These are phyloP conservation scores for Encephalitozoon cuniculi DNA, from an alignment of 371 early-diverging fungal species.

Conservation along the genomic window DNA sequence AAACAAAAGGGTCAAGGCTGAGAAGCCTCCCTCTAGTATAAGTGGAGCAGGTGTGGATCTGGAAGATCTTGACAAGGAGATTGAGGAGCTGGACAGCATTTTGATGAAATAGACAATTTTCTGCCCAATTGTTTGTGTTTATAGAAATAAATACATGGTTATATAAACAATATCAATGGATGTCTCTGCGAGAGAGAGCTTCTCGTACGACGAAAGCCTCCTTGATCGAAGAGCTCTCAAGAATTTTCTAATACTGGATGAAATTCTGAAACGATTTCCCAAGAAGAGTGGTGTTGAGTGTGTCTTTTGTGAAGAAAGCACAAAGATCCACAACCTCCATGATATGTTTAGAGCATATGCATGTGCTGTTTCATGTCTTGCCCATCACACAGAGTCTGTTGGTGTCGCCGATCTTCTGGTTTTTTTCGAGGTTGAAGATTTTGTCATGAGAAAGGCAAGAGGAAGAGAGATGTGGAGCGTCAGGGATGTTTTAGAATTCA, in stretches of 20 bases:
- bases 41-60: not conserved
- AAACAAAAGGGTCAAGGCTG: not conserved
- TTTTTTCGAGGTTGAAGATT: constrained; percentile 16
- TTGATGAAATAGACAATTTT: not conserved
- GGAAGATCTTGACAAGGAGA: constrained; percentile 20
- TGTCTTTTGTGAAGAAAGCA: not conserved
- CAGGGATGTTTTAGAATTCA: not conserved
- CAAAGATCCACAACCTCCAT: constrained; percentile 11
- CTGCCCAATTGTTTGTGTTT: not conserved
- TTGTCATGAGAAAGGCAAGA: constrained; percentile 2
- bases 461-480: not conserved
- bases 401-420: not conserved
- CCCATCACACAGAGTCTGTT: not conserved
- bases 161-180: not conserved
- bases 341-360: constrained; percentile 26
- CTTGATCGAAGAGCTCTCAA: not conserved
- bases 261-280: not conserved
- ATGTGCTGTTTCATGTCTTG: not conserved
- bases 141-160: not conserved
- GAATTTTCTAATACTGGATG: not conserved
- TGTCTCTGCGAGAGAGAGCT: not conserved
- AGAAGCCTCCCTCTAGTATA: not conserved
- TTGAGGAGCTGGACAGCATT: constrained; percentile 7
- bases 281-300: constrained; percentile 15
- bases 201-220: not conserved